These are phyloP conservation scores for Fusarium succisae DNA, from an alignment of 2,329 filamentous ascomycete genomes.

Conservation along the genomic window DNA sequence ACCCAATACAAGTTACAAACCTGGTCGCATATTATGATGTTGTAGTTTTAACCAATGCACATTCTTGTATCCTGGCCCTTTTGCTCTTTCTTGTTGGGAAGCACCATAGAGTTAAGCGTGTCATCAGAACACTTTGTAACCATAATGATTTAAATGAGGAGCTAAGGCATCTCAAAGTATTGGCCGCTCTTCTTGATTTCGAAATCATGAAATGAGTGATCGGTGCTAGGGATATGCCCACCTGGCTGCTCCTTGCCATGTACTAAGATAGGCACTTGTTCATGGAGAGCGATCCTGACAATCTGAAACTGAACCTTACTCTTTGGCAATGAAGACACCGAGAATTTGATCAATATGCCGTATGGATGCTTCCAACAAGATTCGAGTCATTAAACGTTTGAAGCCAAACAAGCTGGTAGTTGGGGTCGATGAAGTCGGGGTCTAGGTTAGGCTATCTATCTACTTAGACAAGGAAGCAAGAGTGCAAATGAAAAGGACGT, in stretches of 20 bases:
- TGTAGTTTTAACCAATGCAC: constrained; percentile 5
- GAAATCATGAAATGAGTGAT: not conserved
- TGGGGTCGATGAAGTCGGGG: not conserved
- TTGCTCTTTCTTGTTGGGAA: not conserved
- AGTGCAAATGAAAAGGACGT: not conserved
- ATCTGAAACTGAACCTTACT: not conserved
- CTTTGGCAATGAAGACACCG: too few relatives aligned
- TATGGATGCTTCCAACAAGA: not conserved
- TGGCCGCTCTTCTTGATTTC: not conserved
- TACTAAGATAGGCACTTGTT: not conserved
- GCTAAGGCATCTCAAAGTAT: not conserved
- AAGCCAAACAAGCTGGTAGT: not conserved
- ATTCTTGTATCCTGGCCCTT: not conserved
- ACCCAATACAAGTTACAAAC: not conserved
- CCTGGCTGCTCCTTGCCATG: not conserved
- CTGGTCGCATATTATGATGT: constrained; percentile 16
- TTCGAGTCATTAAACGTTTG: not conserved
- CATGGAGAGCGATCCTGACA: not conserved
- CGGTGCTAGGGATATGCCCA: not conserved
- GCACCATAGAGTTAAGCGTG: not conserved
- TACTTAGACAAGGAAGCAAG: not conserved
- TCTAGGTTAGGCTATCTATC: not conserved
- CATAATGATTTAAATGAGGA: not conserved
- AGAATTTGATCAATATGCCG: not conserved
- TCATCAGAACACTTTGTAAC: not conserved